Base-by-base conservation (phyloP, 2,329 filamentous ascomycete species). In the Colletotrichum gloeosporioides region DNA sequence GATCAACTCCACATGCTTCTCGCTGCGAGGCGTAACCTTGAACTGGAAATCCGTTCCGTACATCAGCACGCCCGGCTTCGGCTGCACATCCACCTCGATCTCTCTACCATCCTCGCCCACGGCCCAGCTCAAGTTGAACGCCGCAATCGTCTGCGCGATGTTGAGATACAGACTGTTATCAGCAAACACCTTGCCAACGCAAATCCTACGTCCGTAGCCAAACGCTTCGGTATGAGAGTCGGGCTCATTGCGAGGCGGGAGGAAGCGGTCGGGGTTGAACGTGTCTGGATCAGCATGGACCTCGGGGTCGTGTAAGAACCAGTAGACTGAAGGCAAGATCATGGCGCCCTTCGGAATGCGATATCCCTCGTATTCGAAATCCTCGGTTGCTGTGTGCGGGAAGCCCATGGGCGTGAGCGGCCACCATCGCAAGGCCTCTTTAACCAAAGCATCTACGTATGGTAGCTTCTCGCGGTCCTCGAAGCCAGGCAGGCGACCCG, bases 241-340 rank as follows among this genome's bases (percentile, higher is more conserved):
- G 1, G 81, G 83, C 16, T 82, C 81, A 1, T 81, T 80, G 2
- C 80, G 76, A 8, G 81, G 80, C 8, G 67, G 59, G 1, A 87
- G 77, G 76, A 80, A 86, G 0, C 85, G 80, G 2, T 82, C 81
- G 0, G 84, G 85, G 31, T 84, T 78, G 27, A 87, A 87, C 3
- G 29, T 16, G 6, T 75, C 76, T 0, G 84, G 84, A 12, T 84
- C 67, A 0, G 90, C 87, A 81, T 95, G 95, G 3, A 91, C 91
- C 44, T 92, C 90, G 3, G 92, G 90, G 79, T 95, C 93, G 82
- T 95, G 93, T 29, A 93, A 89, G 18, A 85, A 80, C 79, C 78
- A 83, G 10, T 79, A 82, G 0, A 75, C 67, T 2, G 81, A 62
- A 2, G 84, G 82, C 49, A 83, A 12, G 18, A 78, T 22, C 16